Evolutionary conservation across 1,284 basidiomycete genomes (phyloP).

Genomic region (Naganishia cerealis): DNA sequence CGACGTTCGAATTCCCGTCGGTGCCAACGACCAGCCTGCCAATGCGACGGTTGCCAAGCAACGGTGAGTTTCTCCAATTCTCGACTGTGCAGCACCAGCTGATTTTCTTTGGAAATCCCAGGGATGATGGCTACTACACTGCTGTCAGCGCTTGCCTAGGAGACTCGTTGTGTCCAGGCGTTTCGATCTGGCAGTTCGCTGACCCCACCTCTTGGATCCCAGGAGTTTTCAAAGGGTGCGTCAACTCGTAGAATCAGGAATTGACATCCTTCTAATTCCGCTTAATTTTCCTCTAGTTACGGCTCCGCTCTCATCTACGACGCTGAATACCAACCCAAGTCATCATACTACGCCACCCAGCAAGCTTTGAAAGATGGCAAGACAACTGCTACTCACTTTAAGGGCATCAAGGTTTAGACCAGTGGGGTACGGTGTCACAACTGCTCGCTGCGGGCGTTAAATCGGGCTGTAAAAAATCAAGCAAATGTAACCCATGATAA

Average conservation of each 20-base stretch:
- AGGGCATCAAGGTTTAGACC: constrained; percentile 6
- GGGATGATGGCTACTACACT: constrained; percentile 41
- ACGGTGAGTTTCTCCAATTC: constrained; percentile 2
- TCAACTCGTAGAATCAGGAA: too few relatives aligned
- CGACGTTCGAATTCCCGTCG: constrained; percentile 42
- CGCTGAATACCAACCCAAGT: constrained; percentile 44
- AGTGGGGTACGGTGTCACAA: background rate
- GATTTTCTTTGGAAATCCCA: constrained; percentile 18
- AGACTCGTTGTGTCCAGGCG: constrained; percentile 42
- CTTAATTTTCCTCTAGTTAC: background rate
- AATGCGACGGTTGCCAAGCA: constrained; percentile 7
- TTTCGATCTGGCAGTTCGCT: constrained; percentile 43
- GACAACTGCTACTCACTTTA: constrained; percentile 19
- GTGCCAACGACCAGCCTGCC: constrained; percentile 37
- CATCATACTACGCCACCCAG: constrained; percentile 40
- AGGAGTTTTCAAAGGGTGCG: constrained; percentile 37
- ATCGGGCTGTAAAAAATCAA: background rate
- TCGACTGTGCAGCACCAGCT: background rate
- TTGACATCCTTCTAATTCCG: too few relatives aligned
- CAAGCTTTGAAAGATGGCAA: constrained; percentile 35
- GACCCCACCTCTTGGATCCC: constrained; percentile 46
- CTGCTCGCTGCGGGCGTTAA: too few relatives aligned
- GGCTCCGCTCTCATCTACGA: constrained; percentile 45
- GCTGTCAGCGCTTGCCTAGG: constrained; percentile 41
- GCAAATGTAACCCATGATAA: background rate